Evolutionary conservation across 225 moss, liverwort and hornwort genomes (phyloP).

Genomic region (Pseudisothecium myosuroides): DNA sequence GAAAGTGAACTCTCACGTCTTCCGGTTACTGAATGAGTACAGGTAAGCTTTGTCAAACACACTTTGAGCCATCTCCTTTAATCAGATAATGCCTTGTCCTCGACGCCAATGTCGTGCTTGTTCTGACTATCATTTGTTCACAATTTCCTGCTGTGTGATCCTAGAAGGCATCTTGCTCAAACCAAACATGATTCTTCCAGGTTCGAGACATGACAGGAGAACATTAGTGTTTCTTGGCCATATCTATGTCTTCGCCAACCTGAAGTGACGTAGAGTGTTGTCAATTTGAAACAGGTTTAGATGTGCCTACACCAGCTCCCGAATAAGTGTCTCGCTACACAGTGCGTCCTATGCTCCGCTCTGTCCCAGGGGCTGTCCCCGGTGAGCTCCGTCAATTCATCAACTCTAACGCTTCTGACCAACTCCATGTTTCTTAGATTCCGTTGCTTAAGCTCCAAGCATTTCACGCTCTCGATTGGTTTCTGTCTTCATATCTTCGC

Average conservation of each 20-base stretch:
- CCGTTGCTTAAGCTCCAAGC: background rate
- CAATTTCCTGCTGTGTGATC: slow-evolving; percentile 59
- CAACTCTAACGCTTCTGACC: background rate
- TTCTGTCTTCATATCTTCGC: background rate
- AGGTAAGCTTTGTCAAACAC: slow-evolving; percentile 22
- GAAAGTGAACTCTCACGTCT: slow-evolving; percentile 97
- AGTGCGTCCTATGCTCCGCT: slow-evolving; percentile 85
- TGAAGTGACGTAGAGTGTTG: background rate
- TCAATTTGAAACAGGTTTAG: slow-evolving; percentile 51
- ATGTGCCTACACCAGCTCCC: slow-evolving; percentile 91
- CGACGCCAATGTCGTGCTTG: background rate
- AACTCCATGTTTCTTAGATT: background rate
- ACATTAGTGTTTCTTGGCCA: background rate
- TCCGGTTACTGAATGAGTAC: slow-evolving; percentile 94
- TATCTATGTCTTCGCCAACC: background rate
- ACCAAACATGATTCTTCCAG: slow-evolving; percentile 99
- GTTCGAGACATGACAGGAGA: slow-evolving; percentile 13
- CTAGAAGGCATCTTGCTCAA: slow-evolving; percentile 96
- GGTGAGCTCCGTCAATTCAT: slow-evolving; percentile 31
- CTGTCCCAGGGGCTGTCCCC: slow-evolving; percentile 85
- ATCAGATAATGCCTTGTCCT: background rate
- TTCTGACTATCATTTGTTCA: background rate
- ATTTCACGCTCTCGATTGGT: background rate
- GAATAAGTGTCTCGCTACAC: slow-evolving; percentile 96
- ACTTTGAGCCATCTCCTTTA: background rate